Evolutionary conservation across 169 alveolate species (phyloP).

Genomic region (Eimeria brunetti): DNA sequence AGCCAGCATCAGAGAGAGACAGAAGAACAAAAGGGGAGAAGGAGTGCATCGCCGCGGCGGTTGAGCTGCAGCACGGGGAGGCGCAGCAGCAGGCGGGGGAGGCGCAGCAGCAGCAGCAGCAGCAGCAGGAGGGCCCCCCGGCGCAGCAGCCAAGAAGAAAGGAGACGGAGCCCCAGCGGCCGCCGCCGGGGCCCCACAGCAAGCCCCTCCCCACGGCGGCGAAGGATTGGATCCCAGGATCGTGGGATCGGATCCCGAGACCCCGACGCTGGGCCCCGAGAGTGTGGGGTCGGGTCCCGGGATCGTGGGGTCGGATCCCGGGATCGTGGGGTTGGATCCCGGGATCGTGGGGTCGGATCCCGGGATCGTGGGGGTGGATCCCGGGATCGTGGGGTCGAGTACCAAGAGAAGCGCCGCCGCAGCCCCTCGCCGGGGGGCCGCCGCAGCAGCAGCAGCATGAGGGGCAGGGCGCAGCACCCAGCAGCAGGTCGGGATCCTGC

Average conservation of each 20-base stretch:
- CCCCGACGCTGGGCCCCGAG: background rate
- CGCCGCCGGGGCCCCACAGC: slow-evolving; percentile 3
- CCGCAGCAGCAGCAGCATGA: background rate
- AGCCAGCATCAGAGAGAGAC: background rate
- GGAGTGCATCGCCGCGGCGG: background rate
- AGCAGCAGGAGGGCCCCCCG: background rate
- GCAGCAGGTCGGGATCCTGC: background rate
- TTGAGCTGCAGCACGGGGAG: background rate
- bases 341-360: background rate
- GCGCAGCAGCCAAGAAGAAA: background rate
- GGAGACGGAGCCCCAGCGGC: background rate
- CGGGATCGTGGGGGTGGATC: background rate
- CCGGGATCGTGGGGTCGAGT: background rate
- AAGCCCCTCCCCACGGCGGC: background rate
- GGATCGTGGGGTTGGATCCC: background rate
- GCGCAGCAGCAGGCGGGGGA: background rate
- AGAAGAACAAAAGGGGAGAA: background rate
- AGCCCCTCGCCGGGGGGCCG: background rate
- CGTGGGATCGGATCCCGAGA: background rate
- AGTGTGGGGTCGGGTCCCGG: background rate
- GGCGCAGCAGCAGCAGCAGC: background rate
- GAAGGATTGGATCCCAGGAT: background rate
- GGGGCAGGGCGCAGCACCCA: background rate
- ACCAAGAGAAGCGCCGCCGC: background rate
- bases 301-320: background rate